phyloP scores from a whole-genome alignment of 1,284 basidiomycete genomes.

The Cerrena zonata region DNA sequence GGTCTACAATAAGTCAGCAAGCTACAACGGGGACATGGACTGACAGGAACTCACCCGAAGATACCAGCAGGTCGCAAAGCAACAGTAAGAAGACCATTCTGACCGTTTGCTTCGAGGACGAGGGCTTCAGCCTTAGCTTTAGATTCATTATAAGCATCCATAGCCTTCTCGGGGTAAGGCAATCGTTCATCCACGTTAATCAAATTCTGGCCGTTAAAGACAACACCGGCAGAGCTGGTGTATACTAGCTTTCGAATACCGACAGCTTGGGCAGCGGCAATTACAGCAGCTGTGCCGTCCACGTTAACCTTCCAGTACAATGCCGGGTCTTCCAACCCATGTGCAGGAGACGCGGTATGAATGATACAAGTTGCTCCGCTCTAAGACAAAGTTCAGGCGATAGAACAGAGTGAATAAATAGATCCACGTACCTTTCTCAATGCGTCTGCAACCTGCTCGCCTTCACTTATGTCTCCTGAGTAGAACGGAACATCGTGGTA shows the following conservation, averaged over 20 bases:
- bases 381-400: conserved; percentile 32
- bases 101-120: conserved; percentile 82
- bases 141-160: conserved; percentile 95
- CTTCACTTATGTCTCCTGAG: conserved; percentile 79
- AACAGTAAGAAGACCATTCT: conserved; percentile 79
- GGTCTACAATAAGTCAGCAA: conserved; percentile 45
- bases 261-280: conserved; percentile 71
- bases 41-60: conserved; percentile 63
- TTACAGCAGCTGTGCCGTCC: conserved; percentile 81
- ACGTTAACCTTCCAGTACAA: conserved; percentile 94
- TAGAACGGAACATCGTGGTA: conserved; percentile 82
- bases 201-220: conserved; percentile 81
- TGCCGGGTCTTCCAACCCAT: conserved; percentile 63
- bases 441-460: conserved; percentile 66
- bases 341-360: conserved; percentile 90
- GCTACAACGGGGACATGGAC: not conserved
- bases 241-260: conserved; percentile 86
- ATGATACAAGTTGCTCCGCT: conserved; percentile 83
- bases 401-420: conserved; percentile 5
- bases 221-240: conserved; percentile 90
- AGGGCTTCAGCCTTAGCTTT: conserved; percentile 87
- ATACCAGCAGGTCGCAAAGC: conserved; percentile 93
- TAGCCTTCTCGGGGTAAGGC: conserved; percentile 65
- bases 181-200: conserved; percentile 88
- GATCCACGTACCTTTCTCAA: conserved; percentile 57